Evolutionary conservation across 345 rosid species (phyloP).

Genomic region (Camelina sativa): DNA sequence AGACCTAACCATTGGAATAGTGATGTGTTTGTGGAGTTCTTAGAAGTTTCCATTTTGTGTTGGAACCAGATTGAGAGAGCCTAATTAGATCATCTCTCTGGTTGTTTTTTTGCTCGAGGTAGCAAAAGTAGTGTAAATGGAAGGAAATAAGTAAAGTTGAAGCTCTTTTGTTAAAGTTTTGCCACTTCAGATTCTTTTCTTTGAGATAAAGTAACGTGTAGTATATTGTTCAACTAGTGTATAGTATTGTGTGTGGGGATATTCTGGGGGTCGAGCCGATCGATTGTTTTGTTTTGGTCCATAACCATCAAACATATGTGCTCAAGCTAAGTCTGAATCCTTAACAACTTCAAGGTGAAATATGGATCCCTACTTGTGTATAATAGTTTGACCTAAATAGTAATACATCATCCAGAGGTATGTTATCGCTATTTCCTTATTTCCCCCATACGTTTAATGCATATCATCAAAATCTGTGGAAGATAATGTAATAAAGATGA

Average conservation of each 20-base stretch:
- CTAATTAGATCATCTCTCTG: conserved; percentile 12
- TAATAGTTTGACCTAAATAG: neutral
- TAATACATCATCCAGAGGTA: neutral
- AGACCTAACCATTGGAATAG: conserved; percentile 43
- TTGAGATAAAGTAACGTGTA: conserved; percentile 38
- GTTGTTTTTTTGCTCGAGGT: conserved; percentile 16
- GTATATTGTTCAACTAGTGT: conserved; percentile 25
- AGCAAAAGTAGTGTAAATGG: conserved; percentile 8
- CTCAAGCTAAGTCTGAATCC: neutral
- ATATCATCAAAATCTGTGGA: neutral
- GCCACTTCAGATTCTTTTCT: conserved; percentile 42
- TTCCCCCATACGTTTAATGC: neutral
- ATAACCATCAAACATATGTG: neutral
- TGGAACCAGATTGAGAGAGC: neutral
- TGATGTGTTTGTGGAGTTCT: conserved; percentile 26
- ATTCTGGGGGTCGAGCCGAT: neutral
- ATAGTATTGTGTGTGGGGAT: conserved; percentile 20
- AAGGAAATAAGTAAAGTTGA: conserved; percentile 29
- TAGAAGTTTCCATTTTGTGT: conserved; percentile 35
- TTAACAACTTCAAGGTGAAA: neutral
- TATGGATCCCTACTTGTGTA: neutral
- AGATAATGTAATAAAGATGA: neutral
- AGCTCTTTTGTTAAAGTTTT: conserved; percentile 35
- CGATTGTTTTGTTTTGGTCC: conserved; percentile 17
- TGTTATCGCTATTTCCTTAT: neutral